Evolutionary conservation across 331 rosid genomes (phyloP).

Genomic region (Prunus yedoensis): DNA sequence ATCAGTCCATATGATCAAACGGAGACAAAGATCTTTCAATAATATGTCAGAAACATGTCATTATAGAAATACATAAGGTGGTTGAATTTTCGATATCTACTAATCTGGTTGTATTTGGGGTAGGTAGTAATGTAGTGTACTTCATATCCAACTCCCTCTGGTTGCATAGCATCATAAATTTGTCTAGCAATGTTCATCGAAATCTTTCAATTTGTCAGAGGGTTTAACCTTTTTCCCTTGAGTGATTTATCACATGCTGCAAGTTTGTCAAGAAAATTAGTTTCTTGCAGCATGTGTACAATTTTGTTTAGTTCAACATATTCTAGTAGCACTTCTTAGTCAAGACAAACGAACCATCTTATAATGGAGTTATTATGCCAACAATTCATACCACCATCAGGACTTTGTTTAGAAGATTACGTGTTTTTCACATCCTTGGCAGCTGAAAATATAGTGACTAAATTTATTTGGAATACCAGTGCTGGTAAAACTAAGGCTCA

Average conservation of each 20-base stretch:
- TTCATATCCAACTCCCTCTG: too few species aligned
- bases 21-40: not conserved
- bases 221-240: too few species aligned
- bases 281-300: not conserved
- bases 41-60: not conserved
- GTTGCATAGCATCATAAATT: too few species aligned
- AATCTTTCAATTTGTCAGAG: too few species aligned
- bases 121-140: too few species aligned
- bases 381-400: not conserved
- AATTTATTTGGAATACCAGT: too few species aligned
- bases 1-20: conserved; percentile 4
- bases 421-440: conserved; percentile 2
- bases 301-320: not conserved
- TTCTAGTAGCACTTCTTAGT: conserved; percentile 13
- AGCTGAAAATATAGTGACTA: not conserved
- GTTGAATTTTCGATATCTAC: too few species aligned
- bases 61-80: not conserved
- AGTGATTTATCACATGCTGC: too few species aligned
- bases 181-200: too few species aligned
- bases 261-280: not conserved
- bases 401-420: not conserved
- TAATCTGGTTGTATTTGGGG: too few species aligned
- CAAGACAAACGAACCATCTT: conserved; percentile 35
- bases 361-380: conserved; percentile 20
- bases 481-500: not conserved